Conservation (phyloP, 305 asterid genomes). For the Solanum hybrid region DNA sequence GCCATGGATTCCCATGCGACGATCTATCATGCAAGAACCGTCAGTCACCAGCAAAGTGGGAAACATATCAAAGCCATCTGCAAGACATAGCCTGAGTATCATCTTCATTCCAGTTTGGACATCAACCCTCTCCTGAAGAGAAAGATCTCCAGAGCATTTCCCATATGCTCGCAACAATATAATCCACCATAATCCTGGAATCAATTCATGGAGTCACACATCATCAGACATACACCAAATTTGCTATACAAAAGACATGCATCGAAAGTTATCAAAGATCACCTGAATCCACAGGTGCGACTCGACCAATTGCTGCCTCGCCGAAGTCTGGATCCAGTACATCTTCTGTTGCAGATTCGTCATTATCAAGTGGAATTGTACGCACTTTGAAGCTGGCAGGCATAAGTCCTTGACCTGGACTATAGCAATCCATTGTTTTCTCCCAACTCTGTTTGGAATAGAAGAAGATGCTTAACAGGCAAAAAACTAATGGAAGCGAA, state of each 20-base stretch:
- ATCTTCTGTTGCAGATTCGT: conserved; percentile 79
- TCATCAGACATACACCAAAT: neutral
- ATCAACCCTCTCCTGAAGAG: conserved; percentile 82
- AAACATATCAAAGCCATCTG: conserved; percentile 96
- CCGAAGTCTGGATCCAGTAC: conserved; percentile 93
- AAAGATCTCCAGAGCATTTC: conserved; percentile 73
- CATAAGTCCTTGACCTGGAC: conserved; percentile 97
- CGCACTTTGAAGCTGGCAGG: conserved; percentile 98
- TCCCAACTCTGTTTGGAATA: conserved; percentile 73
- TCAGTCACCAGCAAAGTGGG: conserved; percentile 87
- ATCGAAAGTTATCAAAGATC: conserved; percentile 2
- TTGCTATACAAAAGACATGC: neutral
- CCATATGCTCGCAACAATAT: conserved; percentile 88
- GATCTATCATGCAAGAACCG: conserved; percentile 96
- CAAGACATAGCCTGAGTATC: conserved; percentile 78
- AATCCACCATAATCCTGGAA: conserved; percentile 93
- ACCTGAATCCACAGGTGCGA: conserved; percentile 97
- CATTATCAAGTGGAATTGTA: conserved; percentile 64
- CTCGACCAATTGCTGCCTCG: conserved; percentile 97
- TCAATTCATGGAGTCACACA: neutral
- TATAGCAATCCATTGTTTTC: conserved; percentile 93
- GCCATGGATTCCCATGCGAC: conserved; percentile 97
- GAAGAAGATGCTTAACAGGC: neutral
- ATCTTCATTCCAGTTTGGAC: conserved; percentile 91
- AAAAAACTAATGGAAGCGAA: neutral